Evolutionary conservation across 768 basidiomycete genomes (phyloP), one percentile per base, ranked within the genome.

Genomic region (Ramaria rubella): DNA sequence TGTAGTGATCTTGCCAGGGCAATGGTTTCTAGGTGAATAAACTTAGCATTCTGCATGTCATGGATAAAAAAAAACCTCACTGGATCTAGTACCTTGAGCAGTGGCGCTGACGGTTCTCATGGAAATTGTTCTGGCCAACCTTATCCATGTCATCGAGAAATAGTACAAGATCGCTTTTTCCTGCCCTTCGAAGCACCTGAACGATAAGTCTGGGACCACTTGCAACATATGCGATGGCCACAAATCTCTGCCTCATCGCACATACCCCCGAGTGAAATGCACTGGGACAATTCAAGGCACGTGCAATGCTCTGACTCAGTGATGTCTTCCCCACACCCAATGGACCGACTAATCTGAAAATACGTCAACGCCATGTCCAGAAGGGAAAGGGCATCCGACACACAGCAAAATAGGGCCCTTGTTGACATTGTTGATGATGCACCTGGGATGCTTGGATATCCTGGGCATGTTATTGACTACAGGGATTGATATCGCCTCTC

Each of bases 141-240:
- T 96, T 96, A 72, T 96, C 94, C 43, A 96, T 83, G 69, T 96
- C 94, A 64, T 96, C 94, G 70, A 94, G 73, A 30, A 97, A 70
- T 52, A 95, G 74, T 4, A 97, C 87, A 12, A 85, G 82, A 68
- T 96, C 92, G 26, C 75, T 71, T 46, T 90, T 75, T 5, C 90
- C 90, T 0, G 89, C 89, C 65, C 90, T 92, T 34, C 90, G 77
- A 60, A 96, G 71, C 1, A 90, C 90, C 67, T 94, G 90, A 2
- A 93, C 87, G 46, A 96, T 86, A 52, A 87, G 68, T 3, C 90
- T 90, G 0, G 90, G 90, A 0, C 88, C 87, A 53, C 85, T 87
- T 17, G 89, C 90, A 17, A 93, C 92, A 63, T 96, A 97, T 23
- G 94, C 78, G 70, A 62, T 89, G 87, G 1, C 86, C 86, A 45